These are phyloP conservation scores for Pseudonitzschia multistriata DNA, from an alignment of 108 stramenopile species.

Conservation along the genomic window DNA sequence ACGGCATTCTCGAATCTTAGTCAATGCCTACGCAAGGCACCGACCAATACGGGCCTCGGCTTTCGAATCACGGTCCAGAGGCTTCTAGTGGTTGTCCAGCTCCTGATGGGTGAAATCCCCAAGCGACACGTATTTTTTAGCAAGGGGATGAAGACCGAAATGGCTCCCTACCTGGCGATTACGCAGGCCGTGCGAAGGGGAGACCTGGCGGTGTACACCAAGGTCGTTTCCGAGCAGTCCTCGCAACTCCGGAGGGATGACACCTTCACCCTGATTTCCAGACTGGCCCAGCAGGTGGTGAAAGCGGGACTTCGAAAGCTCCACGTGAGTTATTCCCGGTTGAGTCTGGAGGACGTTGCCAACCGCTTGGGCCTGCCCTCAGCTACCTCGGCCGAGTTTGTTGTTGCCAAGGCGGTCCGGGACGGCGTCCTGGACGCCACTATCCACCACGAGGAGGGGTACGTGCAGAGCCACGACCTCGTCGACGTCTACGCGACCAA, in stretches of 20 bases:
- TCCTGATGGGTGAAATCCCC: slow-evolving; percentile 98
- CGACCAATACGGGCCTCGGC: slow-evolving; percentile 89
- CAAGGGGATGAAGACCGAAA: slow-evolving; percentile 72
- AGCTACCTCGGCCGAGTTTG: slow-evolving; percentile 90
- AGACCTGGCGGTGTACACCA: slow-evolving; percentile 84
- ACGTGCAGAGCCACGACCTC: slow-evolving; percentile 88
- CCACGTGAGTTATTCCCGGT: slow-evolving; percentile 82
- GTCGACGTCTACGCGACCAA: slow-evolving; percentile 95
- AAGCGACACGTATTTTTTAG: slow-evolving; percentile 88
- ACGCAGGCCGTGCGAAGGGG: slow-evolving; percentile 95
- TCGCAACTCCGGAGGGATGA: slow-evolving; percentile 77
- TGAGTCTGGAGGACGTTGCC: slow-evolving; percentile 93
- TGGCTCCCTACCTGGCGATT: slow-evolving; percentile 90
- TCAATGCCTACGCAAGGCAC: slow-evolving; percentile 94
- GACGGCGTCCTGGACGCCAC: slow-evolving; percentile 99
- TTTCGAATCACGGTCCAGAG: slow-evolving; percentile 88
- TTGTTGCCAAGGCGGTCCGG: slow-evolving; percentile 96
- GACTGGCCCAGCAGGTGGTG: slow-evolving; percentile 96
- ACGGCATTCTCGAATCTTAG: slow-evolving; percentile 88
- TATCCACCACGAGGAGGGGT: slow-evolving; percentile 92
- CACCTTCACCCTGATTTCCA: slow-evolving; percentile 89
- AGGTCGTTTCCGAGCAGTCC: slow-evolving; percentile 68
- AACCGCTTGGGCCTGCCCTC: slow-evolving; percentile 80
- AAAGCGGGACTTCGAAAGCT: slow-evolving; percentile 96
- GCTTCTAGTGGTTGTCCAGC: slow-evolving; percentile 86